phyloP scores from a whole-genome alignment of 2,329 filamentous ascomycete species.

The Neocucurbitaria cava region DNA sequence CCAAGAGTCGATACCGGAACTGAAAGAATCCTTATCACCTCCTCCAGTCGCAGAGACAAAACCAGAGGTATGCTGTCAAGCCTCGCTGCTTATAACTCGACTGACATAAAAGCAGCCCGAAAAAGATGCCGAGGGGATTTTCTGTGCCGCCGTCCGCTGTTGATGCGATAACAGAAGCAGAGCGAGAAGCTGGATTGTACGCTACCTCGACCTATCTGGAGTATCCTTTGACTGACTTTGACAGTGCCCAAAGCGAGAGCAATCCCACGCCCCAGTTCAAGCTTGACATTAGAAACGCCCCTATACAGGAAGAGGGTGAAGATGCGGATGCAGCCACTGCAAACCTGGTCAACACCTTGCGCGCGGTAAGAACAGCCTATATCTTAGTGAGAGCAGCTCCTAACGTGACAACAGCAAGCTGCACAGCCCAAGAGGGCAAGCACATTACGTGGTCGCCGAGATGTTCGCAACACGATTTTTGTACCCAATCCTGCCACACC shows the following conservation, averaged over 20 bases:
- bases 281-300: slow-evolving; percentile 78
- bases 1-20: slow-evolving; percentile 43
- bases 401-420: slow-evolving; percentile 54
- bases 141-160: slow-evolving; percentile 71
- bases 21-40: slow-evolving; percentile 46
- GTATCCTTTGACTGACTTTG: slow-evolving; percentile 6
- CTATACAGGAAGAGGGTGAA: slow-evolving; percentile 78
- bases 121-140: slow-evolving; percentile 79
- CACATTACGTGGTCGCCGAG: slow-evolving; percentile 85
- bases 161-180: slow-evolving; percentile 70
- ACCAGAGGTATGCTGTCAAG: slow-evolving; percentile 31
- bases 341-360: slow-evolving; percentile 76
- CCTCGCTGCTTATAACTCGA: background rate
- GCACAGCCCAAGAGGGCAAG: slow-evolving; percentile 66
- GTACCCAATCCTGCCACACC: slow-evolving; percentile 61
- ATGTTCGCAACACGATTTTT: slow-evolving; percentile 91
- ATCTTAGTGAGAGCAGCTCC: slow-evolving; percentile 3
- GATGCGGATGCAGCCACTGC: slow-evolving; percentile 76
- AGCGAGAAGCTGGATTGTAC: slow-evolving; percentile 65
- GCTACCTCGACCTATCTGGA: background rate
- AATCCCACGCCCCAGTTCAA: slow-evolving; percentile 66
- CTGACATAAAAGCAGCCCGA: slow-evolving; percentile 40
- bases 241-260: slow-evolving; percentile 32
- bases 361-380: slow-evolving; percentile 52
- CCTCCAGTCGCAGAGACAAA: slow-evolving; percentile 29